Evolutionary conservation across 148 eudicot species (phyloP), one percentile per base, ranked within the genome.

Genomic region (Cornus kousa): DNA sequence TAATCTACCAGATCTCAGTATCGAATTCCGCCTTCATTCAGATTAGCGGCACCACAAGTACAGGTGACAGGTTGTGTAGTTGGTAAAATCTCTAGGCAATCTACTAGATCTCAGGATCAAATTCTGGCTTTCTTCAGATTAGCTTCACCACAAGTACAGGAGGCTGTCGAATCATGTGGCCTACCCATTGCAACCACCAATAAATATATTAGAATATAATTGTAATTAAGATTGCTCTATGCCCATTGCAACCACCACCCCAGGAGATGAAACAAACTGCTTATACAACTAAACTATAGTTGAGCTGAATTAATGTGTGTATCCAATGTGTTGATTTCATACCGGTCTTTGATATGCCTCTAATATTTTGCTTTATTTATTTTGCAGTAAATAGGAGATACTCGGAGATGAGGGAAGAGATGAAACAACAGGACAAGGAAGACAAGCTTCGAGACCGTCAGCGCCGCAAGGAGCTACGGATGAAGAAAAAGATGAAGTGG

Each of bases 371-470:
- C 8, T 17, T 3, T 62, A 19, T 62, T 24, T 46, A 9, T 43
- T 0, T 53, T 85, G 85, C 92, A 91, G 94, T 91, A n/a, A 67
- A 35, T 31, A 79, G 84, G 71, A 72, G 97, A 79, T 89, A 87
- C 40, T 87, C 82, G 19, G 90, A 85, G 76, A 66, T 84, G 83
- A 82, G 93, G 77, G 89, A 86, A 77, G 77, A 76, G 76, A 53
- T 95, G 84, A 86, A 84, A 77, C 75, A 71, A 79, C 91, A 81
- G 53, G 97, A 93, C 74, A 85, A 88, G 82, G 89, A 82, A 50
- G 98, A 95, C 88, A 95, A 95, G 83, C 85, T 80, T 59, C 81
- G 86, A 48, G 91, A 90, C 46, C 91, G 88, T 75, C 74, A 90
- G 66, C 92, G 91, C 13, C 87, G 89, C 32, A 90, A 90, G 78